Conservation (phyloP, 208 protist genomes). For the Leishmania tropica region DNA sequence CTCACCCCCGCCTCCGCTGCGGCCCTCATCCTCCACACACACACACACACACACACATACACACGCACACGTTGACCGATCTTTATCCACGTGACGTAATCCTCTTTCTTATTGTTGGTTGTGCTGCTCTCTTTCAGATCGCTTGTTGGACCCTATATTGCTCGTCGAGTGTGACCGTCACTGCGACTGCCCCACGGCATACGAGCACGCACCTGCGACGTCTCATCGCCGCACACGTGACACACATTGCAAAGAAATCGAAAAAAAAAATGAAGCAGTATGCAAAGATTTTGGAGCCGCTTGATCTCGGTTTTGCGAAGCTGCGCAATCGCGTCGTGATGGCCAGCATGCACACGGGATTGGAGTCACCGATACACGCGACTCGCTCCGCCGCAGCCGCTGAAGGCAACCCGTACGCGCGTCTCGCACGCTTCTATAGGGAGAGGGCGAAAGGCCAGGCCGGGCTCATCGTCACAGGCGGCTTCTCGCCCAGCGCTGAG, state of each 20-base stretch:
- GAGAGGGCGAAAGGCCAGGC: slow-evolving; percentile 84
- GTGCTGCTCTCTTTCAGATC: not conserved
- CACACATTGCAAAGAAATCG: not conserved
- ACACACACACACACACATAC: not conserved
- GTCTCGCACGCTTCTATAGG: slow-evolving; percentile 77
- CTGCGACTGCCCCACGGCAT: not conserved
- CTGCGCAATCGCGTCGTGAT: slow-evolving; percentile 88
- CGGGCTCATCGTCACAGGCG: slow-evolving; percentile 91
- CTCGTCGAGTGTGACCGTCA: not conserved
- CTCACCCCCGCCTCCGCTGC: not conserved
- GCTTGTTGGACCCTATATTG: not conserved
- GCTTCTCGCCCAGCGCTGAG: slow-evolving; percentile 77
- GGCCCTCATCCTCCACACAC: not conserved
- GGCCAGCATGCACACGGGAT: slow-evolving; percentile 81
- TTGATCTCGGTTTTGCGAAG: slow-evolving; percentile 53
- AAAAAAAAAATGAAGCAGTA: slow-evolving; percentile 22
- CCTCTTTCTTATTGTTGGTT: not conserved
- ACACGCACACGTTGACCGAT: not conserved
- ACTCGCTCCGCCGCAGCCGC: slow-evolving; percentile 32
- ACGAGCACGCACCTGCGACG: not conserved
- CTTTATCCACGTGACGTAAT: not conserved
- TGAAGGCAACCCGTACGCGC: slow-evolving; percentile 55
- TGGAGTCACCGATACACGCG: slow-evolving; percentile 38
- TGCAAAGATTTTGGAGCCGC: slow-evolving; percentile 55
- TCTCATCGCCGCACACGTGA: not conserved